Evolutionary conservation across 192 early-diverging fungal species (phyloP), one percentile per base, ranked within the genome.

Genomic region (Geranomyces variabilis): DNA sequence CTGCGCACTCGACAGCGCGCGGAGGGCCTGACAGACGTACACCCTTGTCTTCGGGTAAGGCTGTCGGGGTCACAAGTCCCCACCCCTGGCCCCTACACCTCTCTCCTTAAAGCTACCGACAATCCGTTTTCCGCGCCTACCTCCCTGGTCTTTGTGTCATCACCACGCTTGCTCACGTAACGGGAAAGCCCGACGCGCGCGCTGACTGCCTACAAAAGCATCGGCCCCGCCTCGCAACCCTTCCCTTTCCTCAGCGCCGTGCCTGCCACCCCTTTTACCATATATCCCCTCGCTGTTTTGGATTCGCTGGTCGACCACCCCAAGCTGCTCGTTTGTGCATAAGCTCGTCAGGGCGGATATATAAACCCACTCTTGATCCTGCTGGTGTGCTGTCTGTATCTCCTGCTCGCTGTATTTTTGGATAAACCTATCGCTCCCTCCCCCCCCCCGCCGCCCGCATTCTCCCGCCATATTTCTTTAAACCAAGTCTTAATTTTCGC

Each of bases 351-450:
- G 51, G 19, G 24, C 51, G 51, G n/a, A 26, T 15, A 26, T n/a
- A 53, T 3, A 3, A 6, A 3, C 15, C 51, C n/a, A 4, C 51
- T 9, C 7, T 7, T n/a, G 15, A 17, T 24, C 51, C 51, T 53
- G 51, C 24, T 15, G 51, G n/a, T 53, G 51, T 53, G 24, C 51
- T 53, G 19, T 53, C 24, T 53, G 51, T 47, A 47, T 47, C 46
- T 47, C 46, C 19, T 47, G 10, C 12, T 10, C 19, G 46, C 46
- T 47, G 46, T 53, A 53, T 53, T 60, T 60, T 34, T 34, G 58
- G 24, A 28, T 60, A 60, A 8, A 17, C 58, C 29, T 29, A 28
- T 33, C 31, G 29, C 29, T 34, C 29, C 8, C 29, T 7, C 17
- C 29, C 31, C 6, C n/a, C 4, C 51, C 19, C 19, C 46, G 10